These are phyloP conservation scores for Cystofilobasidium capitatum DNA, from an alignment of 768 basidiomycete species.

Conservation along the genomic window DNA sequence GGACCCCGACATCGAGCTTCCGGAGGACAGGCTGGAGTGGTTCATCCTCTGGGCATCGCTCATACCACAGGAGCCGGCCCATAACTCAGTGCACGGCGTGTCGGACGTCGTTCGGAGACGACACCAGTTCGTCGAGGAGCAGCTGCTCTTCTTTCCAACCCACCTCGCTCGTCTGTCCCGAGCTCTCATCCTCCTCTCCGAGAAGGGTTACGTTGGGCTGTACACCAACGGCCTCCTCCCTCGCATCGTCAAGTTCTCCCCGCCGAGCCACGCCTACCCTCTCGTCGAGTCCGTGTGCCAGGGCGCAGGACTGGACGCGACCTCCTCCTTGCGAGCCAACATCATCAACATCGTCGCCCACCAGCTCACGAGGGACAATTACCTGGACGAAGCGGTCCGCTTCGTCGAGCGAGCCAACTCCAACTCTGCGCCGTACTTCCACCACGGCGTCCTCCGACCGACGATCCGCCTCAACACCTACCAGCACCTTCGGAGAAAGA, in stretches of 20 bases:
- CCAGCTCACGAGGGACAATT: background rate
- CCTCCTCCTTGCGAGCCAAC: background rate
- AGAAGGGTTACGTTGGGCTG: background rate
- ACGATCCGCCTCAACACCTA: background rate
- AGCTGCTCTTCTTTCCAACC: background rate
- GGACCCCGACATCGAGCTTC: background rate
- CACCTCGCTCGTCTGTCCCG: conserved; percentile 4
- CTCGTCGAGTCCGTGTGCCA: background rate
- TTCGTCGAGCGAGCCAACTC: background rate
- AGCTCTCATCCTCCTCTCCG: background rate
- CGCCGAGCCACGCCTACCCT: background rate
- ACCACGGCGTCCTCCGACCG: background rate
- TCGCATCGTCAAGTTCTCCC: background rate
- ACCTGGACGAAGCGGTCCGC: background rate
- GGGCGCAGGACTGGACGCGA: background rate
- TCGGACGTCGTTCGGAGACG: background rate
- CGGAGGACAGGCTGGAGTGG: conserved; percentile 9
- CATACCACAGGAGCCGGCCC: background rate
- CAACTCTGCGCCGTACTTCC: background rate
- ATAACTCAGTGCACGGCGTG: background rate
- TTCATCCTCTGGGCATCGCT: conserved; percentile 8
- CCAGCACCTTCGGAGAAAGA: background rate
- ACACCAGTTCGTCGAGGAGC: background rate
- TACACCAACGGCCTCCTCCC: background rate
- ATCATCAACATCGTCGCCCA: background rate